Evolutionary conservation across 1,139 yeast species (phyloP).

Genomic region (Magnusiomyces suaveolens): DNA sequence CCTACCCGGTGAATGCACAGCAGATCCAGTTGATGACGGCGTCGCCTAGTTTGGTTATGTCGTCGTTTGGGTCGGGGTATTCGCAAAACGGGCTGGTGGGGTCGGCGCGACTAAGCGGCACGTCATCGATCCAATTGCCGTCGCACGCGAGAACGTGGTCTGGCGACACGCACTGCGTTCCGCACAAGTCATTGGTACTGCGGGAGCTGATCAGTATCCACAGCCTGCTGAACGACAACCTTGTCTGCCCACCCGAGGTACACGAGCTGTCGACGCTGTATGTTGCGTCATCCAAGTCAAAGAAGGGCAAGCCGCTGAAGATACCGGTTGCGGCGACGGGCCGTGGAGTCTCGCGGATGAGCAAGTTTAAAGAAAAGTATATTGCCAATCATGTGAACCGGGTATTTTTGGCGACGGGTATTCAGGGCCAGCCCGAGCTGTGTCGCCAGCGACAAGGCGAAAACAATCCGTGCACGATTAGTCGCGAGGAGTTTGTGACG

Average conservation of each 20-base stretch:
- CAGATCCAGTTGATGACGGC: not conserved
- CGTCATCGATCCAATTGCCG: not conserved
- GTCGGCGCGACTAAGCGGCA: not conserved
- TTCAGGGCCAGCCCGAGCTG: not conserved
- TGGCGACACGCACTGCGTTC: not conserved
- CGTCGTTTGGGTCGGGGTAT: not conserved
- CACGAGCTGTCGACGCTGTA: not conserved
- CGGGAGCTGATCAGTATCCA: not conserved
- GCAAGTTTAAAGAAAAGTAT: conserved; percentile 4
- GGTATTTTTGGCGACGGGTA: not conserved
- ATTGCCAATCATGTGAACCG: conserved; percentile 1
- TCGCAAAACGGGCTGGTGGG: not conserved
- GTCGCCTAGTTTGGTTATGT: not conserved
- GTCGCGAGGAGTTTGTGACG: not conserved
- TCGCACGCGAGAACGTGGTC: not conserved
- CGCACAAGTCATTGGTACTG: not conserved
- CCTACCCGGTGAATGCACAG: not conserved
- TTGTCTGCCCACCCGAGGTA: not conserved
- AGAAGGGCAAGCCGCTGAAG: not conserved
- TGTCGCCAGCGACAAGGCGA: not conserved
- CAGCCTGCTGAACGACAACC: not conserved
- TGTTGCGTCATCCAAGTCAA: not conserved
- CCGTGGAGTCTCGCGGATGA: not conserved
- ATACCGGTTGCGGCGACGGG: not conserved
- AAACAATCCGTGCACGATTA: not conserved